A percentile compares a stretch with the other conserved stretches of the same genome.
These are phyloP conservation scores for Salix caprea DNA, from an alignment of 345 rosid genomes.

Conservation along the genomic window DNA sequence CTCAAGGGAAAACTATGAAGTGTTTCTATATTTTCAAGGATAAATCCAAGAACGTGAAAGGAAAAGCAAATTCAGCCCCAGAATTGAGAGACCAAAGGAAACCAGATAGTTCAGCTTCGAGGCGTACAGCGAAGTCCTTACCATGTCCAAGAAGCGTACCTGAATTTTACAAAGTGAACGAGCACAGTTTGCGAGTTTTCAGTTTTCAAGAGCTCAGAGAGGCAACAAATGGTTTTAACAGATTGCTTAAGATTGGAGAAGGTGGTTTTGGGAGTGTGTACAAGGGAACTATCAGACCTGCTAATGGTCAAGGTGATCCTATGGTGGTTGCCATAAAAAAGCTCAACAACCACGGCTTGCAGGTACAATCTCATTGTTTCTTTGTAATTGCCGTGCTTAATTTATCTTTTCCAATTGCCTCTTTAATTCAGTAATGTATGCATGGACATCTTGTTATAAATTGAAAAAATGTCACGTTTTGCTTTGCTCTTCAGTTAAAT, in stretches of 20 bases:
- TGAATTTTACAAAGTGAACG: conserved; percentile 59
- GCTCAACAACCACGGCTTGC: conserved; percentile 70
- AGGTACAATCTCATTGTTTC: conserved; percentile 39
- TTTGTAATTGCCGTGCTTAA: neutral
- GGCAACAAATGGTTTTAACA: conserved; percentile 65
- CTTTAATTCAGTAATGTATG: neutral
- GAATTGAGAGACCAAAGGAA: conserved; percentile 28
- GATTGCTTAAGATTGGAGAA: conserved; percentile 72
- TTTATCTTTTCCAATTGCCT: neutral
- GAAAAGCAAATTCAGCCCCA: conserved; percentile 46
- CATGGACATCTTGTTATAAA: neutral
- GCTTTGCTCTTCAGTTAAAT: neutral
- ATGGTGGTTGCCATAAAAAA: conserved; percentile 71
- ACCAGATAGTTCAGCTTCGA: conserved; percentile 11
- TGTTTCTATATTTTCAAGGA: conserved; percentile 43
- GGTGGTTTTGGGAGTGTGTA: conserved; percentile 99
- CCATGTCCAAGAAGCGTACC: conserved; percentile 60
- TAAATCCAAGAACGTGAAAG: conserved; percentile 39
- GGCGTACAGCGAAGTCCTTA: conserved; percentile 38
- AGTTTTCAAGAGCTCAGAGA: conserved; percentile 57
- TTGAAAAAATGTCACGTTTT: neutral
- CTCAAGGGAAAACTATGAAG: conserved; percentile 23
- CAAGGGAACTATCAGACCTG: conserved; percentile 53
- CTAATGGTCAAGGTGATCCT: conserved; percentile 29
- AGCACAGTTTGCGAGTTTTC: conserved; percentile 59